Evolutionary conservation across 345 rosid genomes (phyloP).

Genomic region (Ceriops decandra): DNA sequence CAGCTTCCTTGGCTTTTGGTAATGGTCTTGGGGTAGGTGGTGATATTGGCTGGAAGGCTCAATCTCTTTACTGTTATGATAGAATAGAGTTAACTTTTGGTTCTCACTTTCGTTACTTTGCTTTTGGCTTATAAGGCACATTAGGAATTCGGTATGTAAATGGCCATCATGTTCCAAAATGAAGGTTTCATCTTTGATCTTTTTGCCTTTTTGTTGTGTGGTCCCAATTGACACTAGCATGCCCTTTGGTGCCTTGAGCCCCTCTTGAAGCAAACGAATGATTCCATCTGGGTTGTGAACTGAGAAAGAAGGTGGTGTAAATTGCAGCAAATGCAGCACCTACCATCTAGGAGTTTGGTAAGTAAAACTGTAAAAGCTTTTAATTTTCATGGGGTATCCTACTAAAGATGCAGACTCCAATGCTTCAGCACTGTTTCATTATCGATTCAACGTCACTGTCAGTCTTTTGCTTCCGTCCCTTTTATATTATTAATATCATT

Average conservation of each 20-base stretch:
- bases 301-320: background rate
- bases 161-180: background rate
- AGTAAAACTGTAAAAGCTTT: background rate
- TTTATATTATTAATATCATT: slow-evolving; percentile 4
- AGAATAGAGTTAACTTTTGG: background rate
- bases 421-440: slow-evolving; percentile 26
- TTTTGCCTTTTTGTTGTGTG: background rate
- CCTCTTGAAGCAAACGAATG: background rate
- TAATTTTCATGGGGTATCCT: slow-evolving; percentile 9
- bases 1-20: slow-evolving; percentile 15
- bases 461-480: slow-evolving; percentile 22
- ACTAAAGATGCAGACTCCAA: slow-evolving; percentile 26
- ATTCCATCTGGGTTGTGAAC: background rate
- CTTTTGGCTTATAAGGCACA: background rate
- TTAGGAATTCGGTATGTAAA: background rate
- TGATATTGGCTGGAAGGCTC: slow-evolving; percentile 58
- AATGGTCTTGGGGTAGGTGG: slow-evolving; percentile 21
- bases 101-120: background rate
- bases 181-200: background rate
- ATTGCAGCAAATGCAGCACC: slow-evolving; percentile 13
- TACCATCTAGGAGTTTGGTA: slow-evolving; percentile 11
- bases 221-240: background rate
- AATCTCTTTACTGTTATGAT: slow-evolving; percentile 25
- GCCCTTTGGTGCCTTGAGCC: slow-evolving; percentile 5
- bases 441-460: slow-evolving; percentile 24